Base-by-base conservation (phyloP, 331 rosid species). In the Prunus yedoensis region DNA sequence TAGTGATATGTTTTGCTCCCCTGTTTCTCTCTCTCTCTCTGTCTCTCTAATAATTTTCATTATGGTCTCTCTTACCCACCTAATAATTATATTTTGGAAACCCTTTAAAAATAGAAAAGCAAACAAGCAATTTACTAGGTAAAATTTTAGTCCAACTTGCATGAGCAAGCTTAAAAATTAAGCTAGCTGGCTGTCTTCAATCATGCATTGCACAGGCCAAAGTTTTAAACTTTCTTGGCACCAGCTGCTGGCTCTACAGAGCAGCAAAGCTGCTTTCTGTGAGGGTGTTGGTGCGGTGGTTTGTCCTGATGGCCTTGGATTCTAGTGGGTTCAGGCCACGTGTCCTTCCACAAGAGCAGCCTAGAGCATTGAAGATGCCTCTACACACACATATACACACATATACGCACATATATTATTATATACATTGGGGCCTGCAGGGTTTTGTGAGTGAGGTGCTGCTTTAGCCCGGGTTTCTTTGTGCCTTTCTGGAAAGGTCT, bases 1-100 rank as follows among this genome's bases (percentile, higher is more conserved):
- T 78, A 77, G 78, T 62, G 16, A 0, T 54, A 45, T 63, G 27
- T 64, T 18, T 70, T 25, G 15, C 23, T 69, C 46, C 57, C 21
- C 41, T 0, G 7, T 65, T 8, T 17, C 3, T 32, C 14, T 28
- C n/a, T 10, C 15, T 15, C 17, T 38, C 21, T 50, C 25, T 62
- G 23, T 50, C 35, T 30, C 63, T 17, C 30, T 57, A 21, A 13
- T 13, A 10, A 1, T 57, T 21, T 63, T 23, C 41, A 30, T 30
- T 13, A 11, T 52, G 38, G 7, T 5, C 38, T 32, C 38, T 32
- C 38, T 32, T 32, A 32, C 38, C 38, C 38, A 5, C 38, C 1
- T 4, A 32, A 32, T 32, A 32, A 32, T 5, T 32, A 32, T 32
- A 32, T 32, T 32, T 32, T 32, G 38, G 8, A 1, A 32, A 2